A percentile compares a stretch with the other conserved stretches of the same genome.
phyloP scores from a whole-genome alignment of 2,329 filamentous ascomycete species.

The Ciborinia camelliae region DNA sequence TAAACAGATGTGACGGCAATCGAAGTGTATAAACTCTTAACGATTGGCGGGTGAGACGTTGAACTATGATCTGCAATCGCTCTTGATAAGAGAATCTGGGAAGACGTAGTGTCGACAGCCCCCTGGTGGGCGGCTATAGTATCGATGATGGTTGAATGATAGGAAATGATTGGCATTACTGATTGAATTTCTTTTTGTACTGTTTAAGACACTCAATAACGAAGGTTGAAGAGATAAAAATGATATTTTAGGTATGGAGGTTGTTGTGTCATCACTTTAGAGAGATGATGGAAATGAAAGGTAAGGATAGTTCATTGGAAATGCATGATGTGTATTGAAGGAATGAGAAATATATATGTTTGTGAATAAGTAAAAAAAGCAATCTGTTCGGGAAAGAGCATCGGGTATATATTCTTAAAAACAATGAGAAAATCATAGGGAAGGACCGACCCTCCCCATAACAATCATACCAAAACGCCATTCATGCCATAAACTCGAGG shows the following conservation, averaged over 20 bases:
- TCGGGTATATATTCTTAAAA: constrained; percentile 13
- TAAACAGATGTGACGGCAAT: constrained; percentile 32
- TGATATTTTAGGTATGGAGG: constrained; percentile 8
- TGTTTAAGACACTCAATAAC: neutral
- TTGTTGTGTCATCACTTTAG: constrained; percentile 7
- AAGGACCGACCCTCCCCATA: constrained; percentile 21
- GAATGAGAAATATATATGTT: neutral
- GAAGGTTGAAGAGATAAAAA: neutral
- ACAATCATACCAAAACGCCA: constrained; percentile 18
- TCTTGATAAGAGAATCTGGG: constrained; percentile 46
- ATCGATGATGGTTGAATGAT: constrained; percentile 29
- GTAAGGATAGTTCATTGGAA: neutral
- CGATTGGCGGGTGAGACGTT: neutral
- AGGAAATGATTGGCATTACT: constrained; percentile 28
- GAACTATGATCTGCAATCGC: constrained; percentile 41
- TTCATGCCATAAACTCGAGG: neutral
- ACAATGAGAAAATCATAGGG: constrained; percentile 11
- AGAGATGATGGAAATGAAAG: neutral
- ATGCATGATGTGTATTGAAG: neutral
- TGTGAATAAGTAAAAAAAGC: neutral
- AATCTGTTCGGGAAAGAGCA: constrained; percentile 12
- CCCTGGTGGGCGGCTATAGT: constrained; percentile 26
- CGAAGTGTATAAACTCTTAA: constrained; percentile 1
- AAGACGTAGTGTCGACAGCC: constrained; percentile 43
- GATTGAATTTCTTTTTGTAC: neutral